Base-by-base conservation (phyloP, 164 flowering plant species). In the Chimonanthus salicifolius region DNA sequence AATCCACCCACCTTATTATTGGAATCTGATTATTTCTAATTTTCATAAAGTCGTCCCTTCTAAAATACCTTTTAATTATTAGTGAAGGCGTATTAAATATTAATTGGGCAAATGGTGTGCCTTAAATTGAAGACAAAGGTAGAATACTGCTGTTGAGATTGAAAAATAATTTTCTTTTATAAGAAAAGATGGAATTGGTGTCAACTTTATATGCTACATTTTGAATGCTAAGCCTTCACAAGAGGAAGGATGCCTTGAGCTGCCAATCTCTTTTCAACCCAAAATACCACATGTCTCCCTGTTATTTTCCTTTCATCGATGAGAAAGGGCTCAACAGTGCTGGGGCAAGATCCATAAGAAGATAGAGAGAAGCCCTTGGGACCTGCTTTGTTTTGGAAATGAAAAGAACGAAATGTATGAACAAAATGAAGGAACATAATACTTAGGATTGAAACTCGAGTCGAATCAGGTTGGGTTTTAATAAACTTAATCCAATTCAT, bases 221-320 rank as follows among this genome's bases (percentile, higher is more conserved):
- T 63, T 20, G 10, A 43, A 33, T 13, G 45, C 11, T 73, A 85
- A 49, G 85, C 86, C 69, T 80, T 81, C 96, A 92, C 89, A 8
- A 90, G 92, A 67, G 95, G 95, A 51, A 91, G 84, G 71, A 94
- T 88, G 68, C 98, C 97, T 78, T 94, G 97, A 64, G 95, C 97
- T 47, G 97, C 97, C 82, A 94, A 77, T 51, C 97, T 89, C 85
- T 94, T 92, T 75, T 89, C 92, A 47, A 90, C 91, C 98, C 98
- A 94, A 78, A 94, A 94, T 11, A 94, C 89, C 33, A 94, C 82
- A 71, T 84, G 94, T 54, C 83, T 90, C 44, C 89, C 86, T 47
- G 92, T 90, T 49, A 88, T 84, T 73, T 77, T 91, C 85, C 88
- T 94, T 75, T 94, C 98, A 78, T 91, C 94, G 47, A 88, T 73